These are phyloP conservation scores for Nitzschia sp. DNA, from an alignment of 108 stramenopile genomes.

Conservation along the genomic window DNA sequence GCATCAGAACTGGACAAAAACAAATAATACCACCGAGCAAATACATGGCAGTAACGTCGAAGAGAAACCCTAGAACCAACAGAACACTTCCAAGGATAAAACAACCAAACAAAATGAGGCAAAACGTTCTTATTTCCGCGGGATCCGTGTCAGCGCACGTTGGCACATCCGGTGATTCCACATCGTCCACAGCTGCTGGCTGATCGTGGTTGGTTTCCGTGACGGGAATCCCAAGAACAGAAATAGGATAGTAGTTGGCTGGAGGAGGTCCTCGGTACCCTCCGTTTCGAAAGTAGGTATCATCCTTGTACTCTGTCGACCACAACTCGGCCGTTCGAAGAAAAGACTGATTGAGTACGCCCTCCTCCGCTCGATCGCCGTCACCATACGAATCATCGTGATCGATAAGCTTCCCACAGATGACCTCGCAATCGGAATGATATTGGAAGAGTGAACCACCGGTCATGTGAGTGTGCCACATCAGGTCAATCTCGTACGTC, in stretches of 20 bases:
- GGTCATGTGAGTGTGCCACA: slow-evolving; percentile 65
- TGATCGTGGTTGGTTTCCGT: too few species aligned
- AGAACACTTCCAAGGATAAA: too few species aligned
- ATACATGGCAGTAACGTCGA: too few species aligned
- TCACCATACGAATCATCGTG: background rate
- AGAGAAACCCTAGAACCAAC: too few species aligned
- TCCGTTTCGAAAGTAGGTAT: background rate
- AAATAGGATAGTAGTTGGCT: background rate
- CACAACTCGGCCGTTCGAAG: background rate
- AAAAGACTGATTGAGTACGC: background rate
- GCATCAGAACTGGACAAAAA: too few species aligned
- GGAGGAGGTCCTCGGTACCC: background rate
- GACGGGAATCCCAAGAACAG: too few species aligned
- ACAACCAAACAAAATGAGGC: too few species aligned
- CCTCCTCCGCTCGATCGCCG: background rate
- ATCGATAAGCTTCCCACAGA: background rate
- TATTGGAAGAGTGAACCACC: background rate
- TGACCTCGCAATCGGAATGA: background rate
- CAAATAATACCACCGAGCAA: too few species aligned
- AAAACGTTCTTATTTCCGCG: too few species aligned
- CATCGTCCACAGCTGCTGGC: too few species aligned
- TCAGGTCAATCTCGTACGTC: slow-evolving; percentile 66
- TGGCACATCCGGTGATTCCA: too few species aligned
- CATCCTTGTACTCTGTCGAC: background rate
- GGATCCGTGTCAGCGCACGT: too few species aligned